phyloP scores from a whole-genome alignment of 371 early-diverging fungal genomes.

The Apophysomyces sp. region DNA sequence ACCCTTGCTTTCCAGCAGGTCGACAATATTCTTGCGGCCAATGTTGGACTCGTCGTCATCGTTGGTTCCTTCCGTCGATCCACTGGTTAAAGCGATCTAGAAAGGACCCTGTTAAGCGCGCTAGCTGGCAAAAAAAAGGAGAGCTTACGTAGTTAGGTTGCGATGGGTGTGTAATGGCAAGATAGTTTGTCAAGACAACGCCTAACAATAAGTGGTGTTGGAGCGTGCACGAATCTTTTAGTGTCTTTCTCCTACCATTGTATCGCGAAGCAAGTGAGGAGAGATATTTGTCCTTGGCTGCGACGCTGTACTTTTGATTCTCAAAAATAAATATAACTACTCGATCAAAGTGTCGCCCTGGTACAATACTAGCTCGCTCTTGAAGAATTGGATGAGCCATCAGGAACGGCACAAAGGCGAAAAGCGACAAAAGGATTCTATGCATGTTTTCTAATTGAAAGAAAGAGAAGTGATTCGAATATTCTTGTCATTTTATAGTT shows the following conservation, averaged over 20 bases:
- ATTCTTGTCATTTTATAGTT: background rate
- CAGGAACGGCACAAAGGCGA: background rate
- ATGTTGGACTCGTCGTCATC: conserved; percentile 39
- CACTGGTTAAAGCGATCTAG: conserved; percentile 42
- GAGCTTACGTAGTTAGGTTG: conserved; percentile 49
- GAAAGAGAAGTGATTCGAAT: background rate
- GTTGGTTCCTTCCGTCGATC: conserved; percentile 47
- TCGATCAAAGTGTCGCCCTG: conserved; percentile 41
- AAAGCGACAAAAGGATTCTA: background rate
- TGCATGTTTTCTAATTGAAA: background rate
- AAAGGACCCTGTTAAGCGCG: background rate
- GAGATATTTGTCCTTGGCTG: conserved; percentile 35
- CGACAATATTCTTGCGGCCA: conserved; percentile 50
- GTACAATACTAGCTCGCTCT: conserved; percentile 1
- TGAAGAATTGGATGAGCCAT: background rate
- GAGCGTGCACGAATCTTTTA: background rate
- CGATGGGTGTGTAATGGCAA: conserved; percentile 39
- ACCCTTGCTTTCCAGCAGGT: conserved; percentile 59
- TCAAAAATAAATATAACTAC: conserved; percentile 53
- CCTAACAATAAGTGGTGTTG: conserved; percentile 15
- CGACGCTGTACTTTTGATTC: conserved; percentile 44
- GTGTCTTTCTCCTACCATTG: conserved; percentile 14
- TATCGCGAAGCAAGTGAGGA: conserved; percentile 16
- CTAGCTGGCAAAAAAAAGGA: conserved; percentile 43
- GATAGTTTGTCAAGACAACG: conserved; percentile 33